Evolutionary conservation across 2,329 filamentous ascomycete species (phyloP), one percentile per base, ranked within the genome.

Genomic region (Ophiobolus disseminans): DNA sequence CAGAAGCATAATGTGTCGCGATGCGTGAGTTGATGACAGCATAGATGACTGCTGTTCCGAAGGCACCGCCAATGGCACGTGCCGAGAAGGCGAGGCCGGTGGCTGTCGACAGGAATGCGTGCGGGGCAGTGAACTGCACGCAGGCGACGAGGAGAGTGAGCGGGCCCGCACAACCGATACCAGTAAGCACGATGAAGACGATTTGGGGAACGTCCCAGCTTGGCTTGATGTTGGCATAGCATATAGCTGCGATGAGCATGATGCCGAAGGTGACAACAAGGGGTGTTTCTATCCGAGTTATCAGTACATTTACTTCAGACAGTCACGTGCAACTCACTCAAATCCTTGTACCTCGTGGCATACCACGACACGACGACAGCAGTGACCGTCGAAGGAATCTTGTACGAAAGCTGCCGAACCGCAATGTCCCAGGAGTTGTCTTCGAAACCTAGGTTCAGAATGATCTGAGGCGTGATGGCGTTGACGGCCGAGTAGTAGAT

Each of bases 401-500:
- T 53, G 50, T 62, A 70, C 1, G 57, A 60, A 5, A 71, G 48
- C 25, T 71, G 68, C 0, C 65, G 59, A 10, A 69, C 58, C 1
- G 65, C 57, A 14, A 70, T 71, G 19, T 58, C 50, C 68, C 66
- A 70, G 1, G 64, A 44, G 14, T 65, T 60, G 40, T 59, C 48
- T 26, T 70, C 65, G n/a, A 68, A 66, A 1, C 66, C 66, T 0
- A 71, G 45, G 20, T 68, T 68, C 2, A 71, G 55, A 10, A 71
- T 61, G 13, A 70, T 57, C 32, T 71, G 68, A 0, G 68, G 68
- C 0, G 61, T 68, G 1, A 71, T 55, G 5, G 65, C 58, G 22
- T 70, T 71, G 17, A 71, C 65, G n/a, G 68, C 68, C 0, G 62
- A 66, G 32, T 70, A 70, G 50, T 82, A 84, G 45, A 84, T 81